Base-by-base conservation (phyloP, 2,329 filamentous ascomycete genomes). In the Talaromyces sp. region DNA sequence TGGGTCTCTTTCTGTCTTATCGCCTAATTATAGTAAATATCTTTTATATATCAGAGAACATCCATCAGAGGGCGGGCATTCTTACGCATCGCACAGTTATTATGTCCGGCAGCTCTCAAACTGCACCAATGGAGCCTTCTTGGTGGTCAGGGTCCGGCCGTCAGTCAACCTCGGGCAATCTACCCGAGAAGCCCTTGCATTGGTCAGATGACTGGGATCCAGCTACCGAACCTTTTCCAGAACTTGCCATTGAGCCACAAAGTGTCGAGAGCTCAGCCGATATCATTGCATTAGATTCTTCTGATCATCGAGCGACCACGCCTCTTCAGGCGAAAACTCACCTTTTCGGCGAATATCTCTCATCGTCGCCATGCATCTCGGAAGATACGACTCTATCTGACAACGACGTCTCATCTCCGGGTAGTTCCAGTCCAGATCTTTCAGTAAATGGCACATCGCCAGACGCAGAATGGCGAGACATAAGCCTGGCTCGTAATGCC, bases 371-470 rank as follows among this genome's bases (percentile, higher is more conserved):
- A 1, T 65, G 59, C 19, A 43, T 62, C 24, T 65, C 64, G 24
- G 64, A 65, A 43, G 43, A 59, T 50, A 62, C 64, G 9, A 41
- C 31, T 9, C 41, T 62, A n/a, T 65, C 60, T 33, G 64, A 62
- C n/a, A 61, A 65, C 48, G 59, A 57, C n/a, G 47, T 37, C n/a
- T 62, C 59, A 45, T 58, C 59, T 37, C 60, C 59, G 3, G 59
- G 52, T 27, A 45, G 33, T 35, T 62, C 60, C 14, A 65, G 60
- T 37, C 54, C 43, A 9, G 33, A 41, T 22, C 24, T 35, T 14
- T 65, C 60, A 27, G 52, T 50, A 35, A 65, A 35, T 43, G 52
- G 27, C 33, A 50, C 54, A 14, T 50, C 48, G 10, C 58, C 39
- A 3, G 60, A 65, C 33, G 41, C 64, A 19, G 60, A 62, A 37